These are phyloP conservation scores for Mycosarcoma mackinlayi DNA, from an alignment of 1,284 basidiomycete species.

Conservation along the genomic window DNA sequence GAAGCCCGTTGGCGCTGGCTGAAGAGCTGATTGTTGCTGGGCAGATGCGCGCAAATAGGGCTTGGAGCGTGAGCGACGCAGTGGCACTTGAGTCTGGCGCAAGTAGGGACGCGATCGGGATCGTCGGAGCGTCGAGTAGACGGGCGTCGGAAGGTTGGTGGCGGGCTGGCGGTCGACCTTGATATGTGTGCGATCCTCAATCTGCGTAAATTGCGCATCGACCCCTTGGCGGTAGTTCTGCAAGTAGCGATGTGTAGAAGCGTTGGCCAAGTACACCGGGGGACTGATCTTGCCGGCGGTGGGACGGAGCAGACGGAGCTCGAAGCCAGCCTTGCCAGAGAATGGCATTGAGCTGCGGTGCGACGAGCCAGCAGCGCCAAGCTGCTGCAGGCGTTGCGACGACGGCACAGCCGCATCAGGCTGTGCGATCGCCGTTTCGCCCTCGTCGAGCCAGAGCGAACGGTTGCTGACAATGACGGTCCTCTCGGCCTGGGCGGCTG, in stretches of 20 bases:
- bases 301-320: conserved; percentile 50
- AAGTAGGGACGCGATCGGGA: conserved; percentile 46
- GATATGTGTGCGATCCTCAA: background rate
- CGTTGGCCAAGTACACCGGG: conserved; percentile 48
- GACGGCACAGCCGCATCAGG: background rate
- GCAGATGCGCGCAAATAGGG: conserved; percentile 29
- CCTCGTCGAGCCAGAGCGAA: conserved; percentile 32
- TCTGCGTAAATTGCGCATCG: conserved; percentile 1
- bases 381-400: background rate
- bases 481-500: conserved; percentile 30
- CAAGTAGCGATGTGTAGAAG: conserved; percentile 49
- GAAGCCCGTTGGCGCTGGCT: conserved; percentile 5
- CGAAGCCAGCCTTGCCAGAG: conserved; percentile 52
- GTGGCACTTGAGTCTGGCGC: conserved; percentile 18
- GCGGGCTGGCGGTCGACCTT: background rate
- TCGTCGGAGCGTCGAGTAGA: conserved; percentile 31
- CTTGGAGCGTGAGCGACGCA: conserved; percentile 46
- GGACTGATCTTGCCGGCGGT: conserved; percentile 23
- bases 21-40: conserved; percentile 9
- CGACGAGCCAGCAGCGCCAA: background rate
- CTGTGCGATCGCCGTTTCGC: background rate
- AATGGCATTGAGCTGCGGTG: conserved; percentile 34
- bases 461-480: conserved; percentile 54
- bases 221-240: conserved; percentile 15
- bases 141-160: conserved; percentile 4